Base-by-base conservation (phyloP, 192 early-diverging fungal genomes). In the Spinellus fusiger region DNA sequence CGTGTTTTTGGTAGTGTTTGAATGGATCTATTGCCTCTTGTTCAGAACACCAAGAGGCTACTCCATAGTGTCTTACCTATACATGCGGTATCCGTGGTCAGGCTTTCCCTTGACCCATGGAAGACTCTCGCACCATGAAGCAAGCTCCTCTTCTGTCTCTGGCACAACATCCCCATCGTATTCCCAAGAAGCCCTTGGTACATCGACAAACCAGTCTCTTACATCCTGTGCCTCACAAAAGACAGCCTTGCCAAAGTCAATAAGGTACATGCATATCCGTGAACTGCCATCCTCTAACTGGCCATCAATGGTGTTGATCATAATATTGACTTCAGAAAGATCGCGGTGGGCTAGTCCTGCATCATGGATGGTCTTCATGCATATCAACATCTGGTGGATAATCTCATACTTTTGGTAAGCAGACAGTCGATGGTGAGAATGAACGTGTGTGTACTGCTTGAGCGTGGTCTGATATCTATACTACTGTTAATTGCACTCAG, bases 221-320 rank as follows among this genome's bases (percentile, higher is more conserved):
- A 81, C 79, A 56, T 82, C 79, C 13, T 69, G 65, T 0, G 58
- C 51, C 10, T 69, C 60, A 49, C 77, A 73, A 71, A 84, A 84
- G 3, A 77, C 76, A 0, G 82, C 78, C 54, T 84, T 84, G 12
- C 82, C 82, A 65, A 84, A 84, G 63, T 84, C 82, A 59, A 84
- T 84, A 28, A 84, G 60, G 13, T 75, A 77, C 5, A 84, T 53
- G 51, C 71, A 62, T 0, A 80, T 78, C 35, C 61, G 65, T 1
- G 57, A 51, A 29, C 72, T 76, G 0, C 76, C 75, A 46, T 84
- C 80, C 28, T 74, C 64, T 0, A 84, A 51, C 23, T 81, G 64
- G 12, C 73, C 61, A 0, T 60, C 59, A 26, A 71, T 67, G 37
- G 76, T 76, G 47, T 77, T 71, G 28, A 84, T 76, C 80, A 84